Evolutionary conservation across 139 green algal species (phyloP), one percentile per base, ranked within the genome.

Genomic region (Deuterostichococcus epilithicus): DNA sequence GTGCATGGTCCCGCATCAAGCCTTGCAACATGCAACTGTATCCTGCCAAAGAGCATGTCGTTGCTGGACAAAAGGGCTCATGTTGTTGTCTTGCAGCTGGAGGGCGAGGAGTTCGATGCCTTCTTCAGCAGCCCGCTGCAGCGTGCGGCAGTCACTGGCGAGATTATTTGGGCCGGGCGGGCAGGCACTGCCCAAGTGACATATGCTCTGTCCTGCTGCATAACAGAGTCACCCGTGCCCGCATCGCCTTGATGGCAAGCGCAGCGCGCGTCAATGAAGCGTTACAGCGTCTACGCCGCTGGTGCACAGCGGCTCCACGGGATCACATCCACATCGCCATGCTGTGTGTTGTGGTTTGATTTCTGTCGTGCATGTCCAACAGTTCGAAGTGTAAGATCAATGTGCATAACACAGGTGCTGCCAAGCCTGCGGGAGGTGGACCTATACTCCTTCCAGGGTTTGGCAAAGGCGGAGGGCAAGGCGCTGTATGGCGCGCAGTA

Each of bases 381-480:
- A 63, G 26, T n/a, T 45, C 76, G 76, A 23, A 25, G 28, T 28
- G 5, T 69, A 26, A 44, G 44, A 5, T 23, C 72, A 26, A 15
- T 28, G 10, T 52, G 26, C 10, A 52, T 52, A 8, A 52, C 13
- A 20, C 52, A 63, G 2, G 69, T 76, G 45, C 78, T 95, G 70
- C 88, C 91, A 1, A 76, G 67, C 3, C 87, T 99, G 30, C 78
- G 95, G 0, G 95, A 99, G 77, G 91, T 99, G 25, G 95, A 99
- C 79, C 84, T 99, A 1, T 98, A 98, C 83, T 90, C 88, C 1
- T 98, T 99, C 73, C 91, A 97, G 91, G 95, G 95, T 8, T 73
- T 98, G 63, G 36, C 95, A 44, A 98, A 99, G 74, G 75, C 81
- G 23, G 88, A 97, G 75, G 94, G 89, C 34, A 94, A 95, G 72